Base-by-base conservation (phyloP, 768 basidiomycete genomes). In the Dioszegia aurantiaca region DNA sequence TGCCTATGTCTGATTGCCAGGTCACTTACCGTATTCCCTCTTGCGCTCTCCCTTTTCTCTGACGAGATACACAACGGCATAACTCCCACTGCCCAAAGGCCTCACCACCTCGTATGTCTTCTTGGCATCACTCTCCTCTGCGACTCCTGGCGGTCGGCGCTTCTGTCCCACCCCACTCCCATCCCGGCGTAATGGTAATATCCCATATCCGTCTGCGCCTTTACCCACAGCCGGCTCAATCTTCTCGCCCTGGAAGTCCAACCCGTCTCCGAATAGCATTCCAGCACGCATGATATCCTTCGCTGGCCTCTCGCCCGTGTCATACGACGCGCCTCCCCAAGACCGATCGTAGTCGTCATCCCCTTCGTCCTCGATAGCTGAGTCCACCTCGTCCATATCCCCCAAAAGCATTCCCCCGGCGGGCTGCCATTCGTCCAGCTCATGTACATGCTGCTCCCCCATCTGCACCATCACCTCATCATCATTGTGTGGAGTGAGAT, bases 1-100 rank as follows among this genome's bases (percentile, higher is more conserved):
- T 9, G 9, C 16, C 48, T 16, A 55, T n/a, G 8, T 28, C 24
- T 21, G 37, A 42, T 26, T 2, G 2, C 10, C n/a, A 44, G 24
- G 39, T n/a, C n/a, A 69, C 77, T 65, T 45, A 77, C 77, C 77
- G 59, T 63, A 78, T 57, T 78, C 77, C 24, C 72, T 55, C 28
- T 69, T 63, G n/a, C 67, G 58, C 1, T 71, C 73, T 42, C 72
- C 70, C 31, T 64, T 61, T 49, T 76, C 75, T 33, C 64, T 65
- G 26, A 95, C 92, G 60, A 90, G 86, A 75, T 95, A 97, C 55
- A 95, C 92, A 69, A 91, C 88, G 16, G 92, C 92, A 74, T 94
- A 95, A 61, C 86, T 88, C 66, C 92, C 92, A 0, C 88, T 85
- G 47, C 92, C 92, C 52, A 94, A 84, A 62, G 84, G 84, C 56